Evolutionary conservation across 1,139 yeast species (phyloP).

Genomic region (Scheffersomyces insectosa): DNA sequence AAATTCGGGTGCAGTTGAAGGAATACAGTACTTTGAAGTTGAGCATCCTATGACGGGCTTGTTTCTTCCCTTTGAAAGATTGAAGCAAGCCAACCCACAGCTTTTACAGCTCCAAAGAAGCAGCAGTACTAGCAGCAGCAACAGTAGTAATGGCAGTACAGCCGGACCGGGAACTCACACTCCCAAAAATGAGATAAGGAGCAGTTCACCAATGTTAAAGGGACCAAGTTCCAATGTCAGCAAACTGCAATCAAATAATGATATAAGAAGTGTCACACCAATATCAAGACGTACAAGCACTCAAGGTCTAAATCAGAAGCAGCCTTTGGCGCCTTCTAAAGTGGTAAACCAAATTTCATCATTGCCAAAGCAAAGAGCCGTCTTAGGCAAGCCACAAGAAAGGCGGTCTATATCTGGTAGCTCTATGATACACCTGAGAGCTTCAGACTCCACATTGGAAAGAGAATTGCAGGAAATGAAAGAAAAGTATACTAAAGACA

Average conservation of each 20-base stretch:
- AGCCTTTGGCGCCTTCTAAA: constrained; percentile 8
- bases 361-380: not conserved
- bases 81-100: constrained; percentile 43
- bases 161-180: not conserved
- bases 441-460: constrained; percentile 2
- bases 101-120: constrained; percentile 2
- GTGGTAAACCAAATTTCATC: constrained; percentile 1
- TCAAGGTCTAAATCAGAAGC: not conserved
- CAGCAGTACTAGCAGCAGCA: not conserved
- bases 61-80: constrained; percentile 68
- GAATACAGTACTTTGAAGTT: constrained; percentile 50
- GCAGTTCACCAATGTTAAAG: too few relatives aligned
- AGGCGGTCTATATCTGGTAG: not conserved
- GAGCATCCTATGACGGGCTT: constrained; percentile 66
- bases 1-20: constrained; percentile 47
- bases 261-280: not conserved
- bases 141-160: not conserved
- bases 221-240: too few relatives aligned
- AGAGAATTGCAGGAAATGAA: constrained; percentile 15
- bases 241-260: too few relatives aligned
- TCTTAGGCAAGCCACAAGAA: not conserved
- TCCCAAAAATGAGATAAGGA: too few relatives aligned
- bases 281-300: not conserved
- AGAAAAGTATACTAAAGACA: constrained; percentile 26
- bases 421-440: not conserved